Conservation (phyloP, 1,284 basidiomycete genomes). For the Boletus mariae region DNA sequence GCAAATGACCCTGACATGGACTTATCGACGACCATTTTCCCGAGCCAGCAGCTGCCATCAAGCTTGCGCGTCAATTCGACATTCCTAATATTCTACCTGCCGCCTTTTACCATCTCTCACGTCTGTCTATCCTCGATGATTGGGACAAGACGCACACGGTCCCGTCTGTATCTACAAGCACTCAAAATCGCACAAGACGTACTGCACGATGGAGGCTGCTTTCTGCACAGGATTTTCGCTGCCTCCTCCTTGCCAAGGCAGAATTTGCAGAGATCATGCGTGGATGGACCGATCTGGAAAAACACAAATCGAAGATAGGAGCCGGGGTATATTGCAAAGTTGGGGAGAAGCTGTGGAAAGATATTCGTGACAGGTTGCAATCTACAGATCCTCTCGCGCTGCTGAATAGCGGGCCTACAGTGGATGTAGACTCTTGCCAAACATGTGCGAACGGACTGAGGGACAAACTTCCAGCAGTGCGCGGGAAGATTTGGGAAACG, state of each 20-base stretch:
- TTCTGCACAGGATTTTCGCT: slow-evolving; percentile 3
- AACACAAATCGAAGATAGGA: too few relatives aligned
- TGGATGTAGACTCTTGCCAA: background rate
- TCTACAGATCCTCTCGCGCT: slow-evolving; percentile 8
- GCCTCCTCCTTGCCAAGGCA: slow-evolving; percentile 12
- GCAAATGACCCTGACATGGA: background rate
- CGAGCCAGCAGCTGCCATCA: slow-evolving; percentile 13
- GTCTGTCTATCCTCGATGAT: slow-evolving; percentile 12
- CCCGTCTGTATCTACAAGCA: background rate
- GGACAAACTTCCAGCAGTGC: background rate
- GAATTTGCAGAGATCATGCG: background rate
- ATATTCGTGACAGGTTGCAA: background rate
- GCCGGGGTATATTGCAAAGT: too few relatives aligned
- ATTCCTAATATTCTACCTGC: slow-evolving; percentile 12
- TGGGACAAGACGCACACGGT: slow-evolving; percentile 8
- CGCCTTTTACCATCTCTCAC: slow-evolving; percentile 16
- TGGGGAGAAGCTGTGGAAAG: background rate
- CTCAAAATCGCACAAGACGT: background rate
- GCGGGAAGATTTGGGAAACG: slow-evolving; percentile 5
- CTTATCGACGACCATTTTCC: slow-evolving; percentile 6
- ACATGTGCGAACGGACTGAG: background rate
- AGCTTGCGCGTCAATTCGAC: slow-evolving; percentile 6
- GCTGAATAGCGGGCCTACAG: background rate
- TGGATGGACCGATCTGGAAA: background rate
- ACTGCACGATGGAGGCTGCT: slow-evolving; percentile 12